Conservation (phyloP, 1,139 yeast species). For the Sugiyamaella neomexicana region DNA sequence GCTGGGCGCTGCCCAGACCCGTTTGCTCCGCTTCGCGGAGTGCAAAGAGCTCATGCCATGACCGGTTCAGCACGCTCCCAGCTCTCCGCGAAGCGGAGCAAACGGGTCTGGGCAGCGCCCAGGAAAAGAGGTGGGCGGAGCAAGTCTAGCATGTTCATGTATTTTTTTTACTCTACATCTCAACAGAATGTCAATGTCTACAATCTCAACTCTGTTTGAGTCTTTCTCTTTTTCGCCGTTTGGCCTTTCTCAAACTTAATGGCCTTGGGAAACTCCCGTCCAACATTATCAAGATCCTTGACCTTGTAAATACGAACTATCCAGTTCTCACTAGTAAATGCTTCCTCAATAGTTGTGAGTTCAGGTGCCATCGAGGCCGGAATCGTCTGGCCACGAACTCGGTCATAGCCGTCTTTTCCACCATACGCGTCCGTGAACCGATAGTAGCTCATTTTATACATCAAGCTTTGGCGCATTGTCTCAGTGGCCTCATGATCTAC, state of each 20-base stretch:
- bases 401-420: conserved; percentile 68
- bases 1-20: no score
- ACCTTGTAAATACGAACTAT: conserved; percentile 92
- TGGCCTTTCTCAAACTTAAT: conserved; percentile 26
- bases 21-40: no score
- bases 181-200: no score
- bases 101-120: no score
- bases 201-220: conserved; percentile 30
- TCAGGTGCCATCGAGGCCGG: conserved; percentile 55
- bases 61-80: no score
- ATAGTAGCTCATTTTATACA: conserved; percentile 95
- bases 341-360: conserved; percentile 85
- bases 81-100: no score
- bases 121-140: no score
- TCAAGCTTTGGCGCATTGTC: conserved; percentile 82
- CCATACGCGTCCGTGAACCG: conserved; percentile 74
- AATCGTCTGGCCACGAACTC: conserved; percentile 84
- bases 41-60: no score
- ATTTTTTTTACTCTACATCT: not conserved
- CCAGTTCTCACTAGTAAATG: conserved; percentile 95
- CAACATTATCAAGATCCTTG: conserved; percentile 83
- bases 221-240: conserved; percentile 36
- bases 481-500: conserved; percentile 79
- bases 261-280: conserved; percentile 55
- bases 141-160: no score